phyloP scores from a whole-genome alignment of 176 grass and related monocot genomes.

The Luzula sylvatica region DNA sequence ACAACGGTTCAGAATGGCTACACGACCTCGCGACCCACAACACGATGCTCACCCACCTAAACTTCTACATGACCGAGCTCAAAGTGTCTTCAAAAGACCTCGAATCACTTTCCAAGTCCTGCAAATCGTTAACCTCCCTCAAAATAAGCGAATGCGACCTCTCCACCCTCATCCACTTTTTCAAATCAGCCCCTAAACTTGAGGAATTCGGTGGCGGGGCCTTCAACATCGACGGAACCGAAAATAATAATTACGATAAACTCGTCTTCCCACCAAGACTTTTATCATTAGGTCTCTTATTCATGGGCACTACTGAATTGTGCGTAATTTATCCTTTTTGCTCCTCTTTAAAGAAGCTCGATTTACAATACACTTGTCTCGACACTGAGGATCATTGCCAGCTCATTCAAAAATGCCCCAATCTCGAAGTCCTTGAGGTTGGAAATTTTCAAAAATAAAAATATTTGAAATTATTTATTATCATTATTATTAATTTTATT shows the following conservation, averaged over 20 bases:
- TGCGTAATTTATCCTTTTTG: conserved; percentile 45
- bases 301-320: conserved; percentile 71
- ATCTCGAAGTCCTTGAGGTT: conserved; percentile 80
- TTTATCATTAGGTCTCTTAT: conserved; percentile 53
- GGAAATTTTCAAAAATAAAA: not conserved
- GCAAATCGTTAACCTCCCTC: conserved; percentile 64
- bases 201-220: conserved; percentile 84
- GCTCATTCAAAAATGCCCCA: conserved; percentile 62
- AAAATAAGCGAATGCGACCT: conserved; percentile 83
- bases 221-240: conserved; percentile 37
- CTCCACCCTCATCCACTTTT: conserved; percentile 49
- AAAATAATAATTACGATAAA: conserved; percentile 37
- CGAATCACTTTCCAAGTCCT: conserved; percentile 71
- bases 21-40: conserved; percentile 62
- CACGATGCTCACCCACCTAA: conserved; percentile 56
- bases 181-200: conserved; percentile 42
- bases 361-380: conserved; percentile 76
- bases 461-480: too few relatives aligned
- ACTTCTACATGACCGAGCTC: conserved; percentile 88
- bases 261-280: conserved; percentile 58
- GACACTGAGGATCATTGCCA: conserved; percentile 81
- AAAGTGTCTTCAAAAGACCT: conserved; percentile 50
- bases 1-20: conserved; percentile 55
- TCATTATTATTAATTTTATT: too few relatives aligned
- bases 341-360: conserved; percentile 64